These are phyloP conservation scores for Wallacemonas rigidus DNA, from an alignment of 208 protist genomes.

Conservation along the genomic window DNA sequence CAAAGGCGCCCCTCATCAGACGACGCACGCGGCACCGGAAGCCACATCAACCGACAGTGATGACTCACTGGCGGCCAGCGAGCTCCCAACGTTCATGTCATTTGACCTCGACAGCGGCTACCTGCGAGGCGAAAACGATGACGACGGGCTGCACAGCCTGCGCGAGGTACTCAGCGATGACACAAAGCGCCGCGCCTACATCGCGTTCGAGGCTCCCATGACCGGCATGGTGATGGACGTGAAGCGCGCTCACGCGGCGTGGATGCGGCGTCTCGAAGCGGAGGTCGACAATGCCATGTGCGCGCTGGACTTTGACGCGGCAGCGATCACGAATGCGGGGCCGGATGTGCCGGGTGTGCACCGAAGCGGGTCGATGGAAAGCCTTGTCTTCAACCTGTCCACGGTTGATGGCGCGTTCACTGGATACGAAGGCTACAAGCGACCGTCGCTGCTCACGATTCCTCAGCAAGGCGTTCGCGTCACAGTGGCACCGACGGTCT, in stretches of 20 bases:
- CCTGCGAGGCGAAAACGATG: slow-evolving; percentile 11
- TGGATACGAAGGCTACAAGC: slow-evolving; percentile 32
- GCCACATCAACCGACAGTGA: not conserved
- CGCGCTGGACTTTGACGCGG: slow-evolving; percentile 61
- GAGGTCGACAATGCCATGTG: slow-evolving; percentile 49
- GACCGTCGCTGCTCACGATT: not conserved
- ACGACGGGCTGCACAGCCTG: slow-evolving; percentile 23
- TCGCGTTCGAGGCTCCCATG: slow-evolving; percentile 42
- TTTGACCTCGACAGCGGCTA: not conserved
- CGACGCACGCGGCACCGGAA: too few species aligned
- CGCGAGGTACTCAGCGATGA: slow-evolving; percentile 13
- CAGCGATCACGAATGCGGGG: not conserved
- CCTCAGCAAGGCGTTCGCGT: slow-evolving; percentile 3
- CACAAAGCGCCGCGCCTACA: slow-evolving; percentile 22
- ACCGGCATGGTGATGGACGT: slow-evolving; percentile 39
- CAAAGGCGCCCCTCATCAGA: too few species aligned
- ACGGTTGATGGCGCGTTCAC: slow-evolving; percentile 24
- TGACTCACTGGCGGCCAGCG: not conserved
- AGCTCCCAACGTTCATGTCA: slow-evolving; percentile 2
- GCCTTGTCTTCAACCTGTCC: not conserved
- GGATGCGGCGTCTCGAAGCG: slow-evolving; percentile 46
- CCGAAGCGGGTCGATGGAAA: not conserved
- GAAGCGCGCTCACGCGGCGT: slow-evolving; percentile 30
- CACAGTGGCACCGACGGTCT: slow-evolving; percentile 10
- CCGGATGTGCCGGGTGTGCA: not conserved